Base-by-base conservation (phyloP, 139 green algal genomes). In the Astrephomene gubernaculifera region DNA sequence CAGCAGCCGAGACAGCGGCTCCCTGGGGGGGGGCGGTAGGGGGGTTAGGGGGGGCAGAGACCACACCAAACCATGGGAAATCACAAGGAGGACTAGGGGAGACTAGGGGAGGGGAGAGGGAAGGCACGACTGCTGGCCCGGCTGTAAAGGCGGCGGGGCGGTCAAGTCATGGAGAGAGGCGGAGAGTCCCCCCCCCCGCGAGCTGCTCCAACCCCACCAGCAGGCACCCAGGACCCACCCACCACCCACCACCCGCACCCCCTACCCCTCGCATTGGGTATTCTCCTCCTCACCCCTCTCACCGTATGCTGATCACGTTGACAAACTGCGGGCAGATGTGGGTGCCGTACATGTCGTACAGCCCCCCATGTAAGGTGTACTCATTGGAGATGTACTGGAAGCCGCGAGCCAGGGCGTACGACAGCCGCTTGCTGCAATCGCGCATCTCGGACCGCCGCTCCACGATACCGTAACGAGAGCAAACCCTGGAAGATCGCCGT, bases 241-340 rank as follows among this genome's bases (percentile, higher is more conserved):
- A 17, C 49, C 49, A 17, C 12, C 49, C 12, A 12, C 17, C 49
- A 25, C 12, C 12, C 12, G 49, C 49, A 57, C 12, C 49, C 49
- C 49, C 49, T 57, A 25, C 49, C 12, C 12, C 49, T 17, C 49
- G 12, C 49, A 57, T 57, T 12, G 12, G 12, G 12, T 17, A 57
- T 57, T 57, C 49, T 57, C 17, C 17, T 17, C 49, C 49, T 57
- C 49, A 57, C 12, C 12, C 49, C 49, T 19, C 71, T 4, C 44
- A 80, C 71, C 71, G 44, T 45, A 80, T 65, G 45, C 31, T 80
- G 71, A 80, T 45, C 21, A 80, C 71, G 35, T 67, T 67, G 45
- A 80, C 71, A 31, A 80, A 80, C 71, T 80, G 45, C 31, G 71
- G 49, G 49, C 71, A 80, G 38, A 67, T 43, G 33, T 67, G 71